Evolutionary conservation across 164 flowering plant genomes (phyloP).

Genomic region (Pachysandra terminalis): DNA sequence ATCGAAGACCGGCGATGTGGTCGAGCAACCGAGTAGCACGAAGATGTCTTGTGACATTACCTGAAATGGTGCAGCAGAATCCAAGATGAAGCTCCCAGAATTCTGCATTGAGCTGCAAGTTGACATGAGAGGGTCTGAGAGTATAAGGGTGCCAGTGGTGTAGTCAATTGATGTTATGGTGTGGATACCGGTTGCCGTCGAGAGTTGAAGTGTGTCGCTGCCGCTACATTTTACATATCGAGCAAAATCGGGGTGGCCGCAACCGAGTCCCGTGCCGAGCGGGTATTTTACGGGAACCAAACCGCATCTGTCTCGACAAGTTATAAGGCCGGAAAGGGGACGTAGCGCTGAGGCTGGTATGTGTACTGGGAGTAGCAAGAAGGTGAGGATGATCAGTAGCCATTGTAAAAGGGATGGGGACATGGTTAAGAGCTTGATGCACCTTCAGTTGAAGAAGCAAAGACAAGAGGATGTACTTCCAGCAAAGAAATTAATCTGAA

Average conservation of each 20-base stretch:
- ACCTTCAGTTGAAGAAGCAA: too few species aligned
- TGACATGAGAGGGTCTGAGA: slow-evolving; percentile 61
- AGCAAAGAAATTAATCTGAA: too few species aligned
- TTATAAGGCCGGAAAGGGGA: slow-evolving; percentile 9
- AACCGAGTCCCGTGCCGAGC: slow-evolving; percentile 54
- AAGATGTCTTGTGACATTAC: slow-evolving; percentile 28
- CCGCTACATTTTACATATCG: slow-evolving; percentile 41
- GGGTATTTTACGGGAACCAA: slow-evolving; percentile 45
- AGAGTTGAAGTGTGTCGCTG: slow-evolving; percentile 35
- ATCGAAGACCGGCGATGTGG: slow-evolving; percentile 55
- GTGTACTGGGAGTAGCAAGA: slow-evolving; percentile 11
- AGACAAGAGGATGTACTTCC: too few species aligned
- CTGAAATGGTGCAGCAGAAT: slow-evolving; percentile 40
- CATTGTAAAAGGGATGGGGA: not conserved
- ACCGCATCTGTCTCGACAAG: slow-evolving; percentile 44
- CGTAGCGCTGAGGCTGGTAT: too few species aligned
- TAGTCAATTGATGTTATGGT: slow-evolving; percentile 45
- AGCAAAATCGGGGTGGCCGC: slow-evolving; percentile 61
- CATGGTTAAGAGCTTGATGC: too few species aligned
- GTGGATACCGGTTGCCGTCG: slow-evolving; percentile 49
- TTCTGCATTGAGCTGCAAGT: slow-evolving; percentile 63
- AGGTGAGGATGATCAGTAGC: not conserved
- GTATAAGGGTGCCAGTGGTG: slow-evolving; percentile 24
- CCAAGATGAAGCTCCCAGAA: slow-evolving; percentile 63
- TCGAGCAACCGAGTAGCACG: slow-evolving; percentile 61